Conservation (phyloP, 2,329 filamentous ascomycete genomes). For the Moelleriella libera region DNA sequence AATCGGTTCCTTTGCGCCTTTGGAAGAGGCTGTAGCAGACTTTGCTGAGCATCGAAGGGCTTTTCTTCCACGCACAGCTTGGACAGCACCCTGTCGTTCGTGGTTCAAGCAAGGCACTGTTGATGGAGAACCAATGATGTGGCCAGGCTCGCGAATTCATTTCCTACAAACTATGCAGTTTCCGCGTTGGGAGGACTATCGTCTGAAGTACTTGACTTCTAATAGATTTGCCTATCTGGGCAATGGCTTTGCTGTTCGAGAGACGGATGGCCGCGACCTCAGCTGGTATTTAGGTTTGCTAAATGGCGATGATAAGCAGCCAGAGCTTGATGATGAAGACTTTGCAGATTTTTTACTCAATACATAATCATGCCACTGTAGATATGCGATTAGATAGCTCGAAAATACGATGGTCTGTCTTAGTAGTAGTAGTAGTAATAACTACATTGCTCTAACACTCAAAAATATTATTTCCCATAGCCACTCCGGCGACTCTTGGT, state of each 20-base stretch:
- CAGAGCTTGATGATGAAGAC: too few species aligned
- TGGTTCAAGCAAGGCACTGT: slow-evolving; percentile 14
- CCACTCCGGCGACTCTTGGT: too few species aligned
- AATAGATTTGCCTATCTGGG: slow-evolving; percentile 13
- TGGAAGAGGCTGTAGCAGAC: too few species aligned
- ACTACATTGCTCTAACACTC: too few species aligned
- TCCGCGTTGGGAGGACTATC: slow-evolving; percentile 14
- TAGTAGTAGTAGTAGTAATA: too few species aligned
- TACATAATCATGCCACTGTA: too few species aligned
- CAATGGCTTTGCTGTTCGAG: slow-evolving; percentile 9
- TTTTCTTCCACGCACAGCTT: slow-evolving; percentile 13
- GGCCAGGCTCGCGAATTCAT: slow-evolving; percentile 12
- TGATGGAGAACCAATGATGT: slow-evolving; percentile 12
- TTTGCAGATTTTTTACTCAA: too few species aligned
- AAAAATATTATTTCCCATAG: too few species aligned
- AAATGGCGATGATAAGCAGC: too few species aligned
- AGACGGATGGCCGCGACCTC: slow-evolving; percentile 7
- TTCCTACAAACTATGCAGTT: slow-evolving; percentile 12
- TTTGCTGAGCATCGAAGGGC: slow-evolving; percentile 1
- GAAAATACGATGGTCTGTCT: too few species aligned
- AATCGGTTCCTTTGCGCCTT: too few species aligned
- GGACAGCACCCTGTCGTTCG: slow-evolving; percentile 11
- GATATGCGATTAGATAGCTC: too few species aligned
- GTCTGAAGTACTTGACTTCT: slow-evolving; percentile 8
- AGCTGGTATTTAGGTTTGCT: slow-evolving; percentile 7